Percentiles rank a stretch among this genome's conserved stretches.
These are phyloP conservation scores for Talinum fruticosum DNA, from an alignment of 148 eudicot species.

Conservation along the genomic window DNA sequence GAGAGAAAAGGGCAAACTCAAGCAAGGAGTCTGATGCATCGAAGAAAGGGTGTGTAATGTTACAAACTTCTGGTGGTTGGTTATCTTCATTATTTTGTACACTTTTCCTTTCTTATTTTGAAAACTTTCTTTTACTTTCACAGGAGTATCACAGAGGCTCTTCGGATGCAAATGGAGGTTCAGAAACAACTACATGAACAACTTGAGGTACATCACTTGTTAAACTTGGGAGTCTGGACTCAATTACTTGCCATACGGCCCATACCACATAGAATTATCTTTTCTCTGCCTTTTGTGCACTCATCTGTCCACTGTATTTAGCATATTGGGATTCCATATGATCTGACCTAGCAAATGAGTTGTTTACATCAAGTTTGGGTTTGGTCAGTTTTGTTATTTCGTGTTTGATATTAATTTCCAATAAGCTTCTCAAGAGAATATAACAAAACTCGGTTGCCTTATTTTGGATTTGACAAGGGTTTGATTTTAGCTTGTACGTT, in stretches of 20 bases:
- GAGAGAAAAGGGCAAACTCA: slow-evolving; percentile 28
- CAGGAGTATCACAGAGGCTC: slow-evolving; percentile 38
- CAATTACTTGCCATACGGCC: no score
- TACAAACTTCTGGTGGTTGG: slow-evolving; percentile 5
- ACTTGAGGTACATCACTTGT: slow-evolving; percentile 31
- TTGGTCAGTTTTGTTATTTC: not conserved
- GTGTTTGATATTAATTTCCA: no score
- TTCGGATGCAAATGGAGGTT: slow-evolving; percentile 46
- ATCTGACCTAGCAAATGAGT: not conserved
- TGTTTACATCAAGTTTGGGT: no score
- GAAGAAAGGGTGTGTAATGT: slow-evolving; percentile 31
- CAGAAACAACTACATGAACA: slow-evolving; percentile 49
- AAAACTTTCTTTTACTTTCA: not conserved
- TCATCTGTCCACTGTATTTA: not conserved
- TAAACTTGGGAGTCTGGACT: no score
- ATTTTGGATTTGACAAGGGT: not conserved
- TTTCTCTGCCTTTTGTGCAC: not conserved
- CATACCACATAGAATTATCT: not conserved
- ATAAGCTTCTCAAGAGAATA: not conserved
- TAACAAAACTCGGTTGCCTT: not conserved
- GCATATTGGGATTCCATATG: not conserved
- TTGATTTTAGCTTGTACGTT: not conserved
- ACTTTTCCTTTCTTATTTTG: not conserved
- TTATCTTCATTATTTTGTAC: not conserved
- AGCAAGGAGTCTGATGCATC: slow-evolving; percentile 24